Conservation (phyloP, 2,329 filamentous ascomycete species). For the Fusarium graminum region DNA sequence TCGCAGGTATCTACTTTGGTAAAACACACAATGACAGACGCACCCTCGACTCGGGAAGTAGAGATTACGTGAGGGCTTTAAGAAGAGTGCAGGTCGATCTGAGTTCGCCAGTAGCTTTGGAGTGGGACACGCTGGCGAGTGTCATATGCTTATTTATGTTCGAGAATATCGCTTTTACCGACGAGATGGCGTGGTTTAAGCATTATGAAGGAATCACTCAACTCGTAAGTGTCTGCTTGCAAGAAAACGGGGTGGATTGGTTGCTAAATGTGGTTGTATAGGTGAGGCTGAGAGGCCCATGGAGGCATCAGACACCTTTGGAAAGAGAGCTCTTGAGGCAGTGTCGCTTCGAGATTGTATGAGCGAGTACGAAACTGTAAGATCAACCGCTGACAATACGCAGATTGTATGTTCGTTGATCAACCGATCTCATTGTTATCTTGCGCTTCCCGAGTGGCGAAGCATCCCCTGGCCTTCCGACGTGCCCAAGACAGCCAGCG, state of each 20-base stretch:
- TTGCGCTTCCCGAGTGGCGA: slow-evolving; percentile 15
- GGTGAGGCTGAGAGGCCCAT: slow-evolving; percentile 21
- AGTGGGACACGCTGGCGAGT: slow-evolving; percentile 28
- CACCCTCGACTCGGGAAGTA: background rate
- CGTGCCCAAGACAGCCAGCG: slow-evolving; percentile 9
- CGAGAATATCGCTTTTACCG: slow-evolving; percentile 24
- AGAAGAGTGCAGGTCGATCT: slow-evolving; percentile 5
- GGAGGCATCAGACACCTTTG: slow-evolving; percentile 6
- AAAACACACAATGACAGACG: slow-evolving; percentile 10
- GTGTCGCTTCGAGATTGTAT: slow-evolving; percentile 31
- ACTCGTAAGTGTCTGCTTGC: background rate
- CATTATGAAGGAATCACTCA: slow-evolving; percentile 27
- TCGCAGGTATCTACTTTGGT: slow-evolving; percentile 26
- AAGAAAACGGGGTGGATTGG: fast-evolving
- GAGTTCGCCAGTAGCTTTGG: background rate
- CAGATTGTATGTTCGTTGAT: slow-evolving; percentile 22
- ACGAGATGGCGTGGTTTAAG: slow-evolving; percentile 18
- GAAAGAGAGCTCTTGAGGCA: slow-evolving; percentile 22
- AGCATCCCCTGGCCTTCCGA: background rate
- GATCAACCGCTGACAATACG: background rate
- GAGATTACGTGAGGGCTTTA: slow-evolving; percentile 12
- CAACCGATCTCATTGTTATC: slow-evolving; percentile 17
- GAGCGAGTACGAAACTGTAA: fast-evolving
- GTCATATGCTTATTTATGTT: slow-evolving; percentile 29
- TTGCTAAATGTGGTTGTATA: background rate